Base-by-base conservation (phyloP, 78 protist genomes). In the Ministeria vibrans region DNA sequence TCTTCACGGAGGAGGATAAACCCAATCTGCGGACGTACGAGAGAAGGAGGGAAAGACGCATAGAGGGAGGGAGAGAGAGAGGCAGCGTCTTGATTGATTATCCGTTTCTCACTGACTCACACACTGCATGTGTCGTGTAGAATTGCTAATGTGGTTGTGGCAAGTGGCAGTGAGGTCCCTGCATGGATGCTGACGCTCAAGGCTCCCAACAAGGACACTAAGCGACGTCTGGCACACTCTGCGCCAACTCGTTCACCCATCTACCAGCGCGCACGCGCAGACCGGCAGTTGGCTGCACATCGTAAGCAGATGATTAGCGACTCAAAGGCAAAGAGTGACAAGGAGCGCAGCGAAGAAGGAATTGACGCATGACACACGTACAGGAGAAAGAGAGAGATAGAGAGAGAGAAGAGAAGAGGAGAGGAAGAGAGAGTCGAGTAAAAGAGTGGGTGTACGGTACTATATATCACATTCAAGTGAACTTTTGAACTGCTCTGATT, bases 1-100 rank as follows among this genome's bases (percentile, higher is more conserved):
- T 92, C 62, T 95, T 88, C 79, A 91, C 99, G 4, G 83, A 87
- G 23, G 91, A 59, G 1, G 93, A 91, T 73, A 13, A 5, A 18
- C 79, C 53, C 61, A 41, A 7, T 44, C 87, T 88, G 13, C 73
- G 83, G 2, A n/a, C 45, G 80, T 44, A 15, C 44, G 61, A 9
- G 41, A n/a, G n/a, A n/a, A n/a, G n/a, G n/a, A n/a, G n/a, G n/a
- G n/a, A n/a, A n/a, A n/a, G n/a, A n/a, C n/a, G n/a, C n/a, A n/a
- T n/a, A n/a, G n/a, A n/a, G n/a, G n/a, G n/a, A n/a, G n/a, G n/a
- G n/a, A n/a, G n/a, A n/a, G n/a, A n/a, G n/a, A n/a, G 55, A 46
- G 7, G 55, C 55, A 46, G 7, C 7, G 13, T 46, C 13, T 46
- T 13, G 28, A 46, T 46, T 46, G 55, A n/a, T n/a, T n/a, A n/a